Conservation (phyloP, 1,284 basidiomycete species). For the Cutaneotrichosporon mucoides region DNA sequence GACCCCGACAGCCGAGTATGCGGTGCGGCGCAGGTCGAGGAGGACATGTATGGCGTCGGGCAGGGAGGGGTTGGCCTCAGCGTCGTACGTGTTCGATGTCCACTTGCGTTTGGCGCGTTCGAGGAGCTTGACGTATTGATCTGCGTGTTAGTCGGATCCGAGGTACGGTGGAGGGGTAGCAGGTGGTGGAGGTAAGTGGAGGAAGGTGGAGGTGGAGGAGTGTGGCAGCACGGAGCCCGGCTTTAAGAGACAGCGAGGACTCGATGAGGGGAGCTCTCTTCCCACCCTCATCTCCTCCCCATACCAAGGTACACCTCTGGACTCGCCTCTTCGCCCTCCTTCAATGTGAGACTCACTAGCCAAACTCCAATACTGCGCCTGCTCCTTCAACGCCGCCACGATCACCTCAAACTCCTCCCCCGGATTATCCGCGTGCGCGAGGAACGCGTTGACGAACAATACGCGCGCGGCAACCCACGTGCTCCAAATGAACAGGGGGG, state of each 20-base stretch:
- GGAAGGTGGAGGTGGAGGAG: background rate
- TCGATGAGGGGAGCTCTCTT: no score
- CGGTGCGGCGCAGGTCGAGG: constrained; percentile 47
- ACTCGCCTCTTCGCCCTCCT: no score
- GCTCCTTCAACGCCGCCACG: constrained; percentile 33
- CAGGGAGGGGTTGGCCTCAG: constrained; percentile 28
- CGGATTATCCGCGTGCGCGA: constrained; percentile 31
- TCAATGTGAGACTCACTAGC: constrained; percentile 33
- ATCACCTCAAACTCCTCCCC: constrained; percentile 43
- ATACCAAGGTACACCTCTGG: no score
- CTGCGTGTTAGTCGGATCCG: constrained; percentile 19
- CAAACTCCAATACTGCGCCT: constrained; percentile 40
- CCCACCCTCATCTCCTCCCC: no score
- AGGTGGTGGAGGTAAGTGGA: background rate
- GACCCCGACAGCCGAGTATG: constrained; percentile 40
- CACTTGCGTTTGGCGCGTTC: constrained; percentile 46
- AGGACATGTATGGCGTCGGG: constrained; percentile 49
- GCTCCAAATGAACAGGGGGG: constrained; percentile 47
- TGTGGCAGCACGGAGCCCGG: background rate
- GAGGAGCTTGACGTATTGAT: constrained; percentile 47
- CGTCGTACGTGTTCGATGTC: constrained; percentile 25
- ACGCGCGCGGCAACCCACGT: constrained; percentile 49
- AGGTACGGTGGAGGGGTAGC: background rate
- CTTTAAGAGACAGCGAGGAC: no score
- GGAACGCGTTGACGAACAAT: constrained; percentile 43